Base-by-base conservation (phyloP, 768 basidiomycete genomes). In the Naganishia antarctica region DNA sequence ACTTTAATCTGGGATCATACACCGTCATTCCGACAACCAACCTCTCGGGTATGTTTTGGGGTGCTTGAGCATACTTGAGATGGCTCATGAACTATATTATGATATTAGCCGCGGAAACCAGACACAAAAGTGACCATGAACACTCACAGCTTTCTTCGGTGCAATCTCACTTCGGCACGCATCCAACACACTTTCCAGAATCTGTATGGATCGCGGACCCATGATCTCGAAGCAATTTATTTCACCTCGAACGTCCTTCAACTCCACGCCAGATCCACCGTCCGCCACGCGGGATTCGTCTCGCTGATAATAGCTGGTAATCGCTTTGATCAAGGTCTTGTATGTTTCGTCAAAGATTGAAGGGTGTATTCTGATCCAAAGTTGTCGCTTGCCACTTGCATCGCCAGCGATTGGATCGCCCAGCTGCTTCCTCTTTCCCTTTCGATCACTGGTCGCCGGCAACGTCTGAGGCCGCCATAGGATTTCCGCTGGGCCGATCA, bases 1-100 rank as follows among this genome's bases (percentile, higher is more conserved):
- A 93, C 93, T 81, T 87, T 13, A 97, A 79, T 49, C 94, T 83
- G 13, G 94, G 94, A 75, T 99, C 94, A 41, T 87, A 79, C 0
- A 91, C 88, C 43, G 81, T 86, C 64, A 91, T 82, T 0, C 91
- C 91, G 21, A 91, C 80, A 0, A 90, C 78, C 82, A 88, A 88
- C 2, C 86, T 88, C 44, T 85, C 81, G 7, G 90, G 85, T 4
- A 91, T 71, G 9, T 84, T 84, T 0, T 81, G 86, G 16, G 90
- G 79, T 16, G 84, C 83, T 65, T 86, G 86, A 6, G 90, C 69
- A 66, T 84, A 78, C 0, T 78, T 78, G 46, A 94, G 78, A 0
- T 80, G 80, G 15, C 80, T 77, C 88, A 90, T 92, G 70, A 87
- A 86, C 87, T 89, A 48, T 8, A 61, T 50, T 60, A 40, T 1